phyloP scores from a whole-genome alignment of 495 filamentous ascomycete species.

The Lasiosphaeriaceae sp. region DNA sequence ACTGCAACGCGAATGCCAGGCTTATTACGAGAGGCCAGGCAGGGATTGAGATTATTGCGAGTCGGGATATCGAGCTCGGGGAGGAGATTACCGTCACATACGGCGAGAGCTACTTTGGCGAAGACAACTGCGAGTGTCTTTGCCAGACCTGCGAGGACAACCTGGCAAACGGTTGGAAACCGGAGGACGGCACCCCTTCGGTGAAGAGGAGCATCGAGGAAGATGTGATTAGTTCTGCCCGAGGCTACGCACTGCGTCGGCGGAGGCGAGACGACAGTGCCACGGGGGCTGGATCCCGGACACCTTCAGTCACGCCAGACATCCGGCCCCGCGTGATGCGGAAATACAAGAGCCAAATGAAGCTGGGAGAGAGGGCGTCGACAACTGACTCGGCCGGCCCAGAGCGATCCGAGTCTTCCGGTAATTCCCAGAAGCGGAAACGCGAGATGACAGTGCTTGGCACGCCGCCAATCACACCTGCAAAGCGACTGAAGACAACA shows the following conservation, averaged over 20 bases:
- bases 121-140: slow-evolving; percentile 91
- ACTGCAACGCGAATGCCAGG: slow-evolving; percentile 88
- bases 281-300: slow-evolving; percentile 35
- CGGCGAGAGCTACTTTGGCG: slow-evolving; percentile 93
- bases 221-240: slow-evolving; percentile 5
- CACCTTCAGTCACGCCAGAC: slow-evolving; percentile 45
- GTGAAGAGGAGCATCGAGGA: slow-evolving; percentile 48
- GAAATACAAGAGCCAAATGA: slow-evolving; percentile 27
- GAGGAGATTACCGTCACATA: slow-evolving; percentile 97
- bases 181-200: slow-evolving; percentile 26
- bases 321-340: slow-evolving; percentile 43
- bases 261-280: slow-evolving; percentile 41
- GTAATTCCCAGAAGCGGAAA: slow-evolving; percentile 29
- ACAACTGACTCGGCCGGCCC: slow-evolving; percentile 9
- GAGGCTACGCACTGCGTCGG: slow-evolving; percentile 43
- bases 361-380: slow-evolving; percentile 26
- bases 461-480: slow-evolving; percentile 43
- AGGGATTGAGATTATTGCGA: slow-evolving; percentile 82
- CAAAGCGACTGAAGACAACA: slow-evolving; percentile 38
- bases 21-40: slow-evolving; percentile 76
- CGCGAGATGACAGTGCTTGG: slow-evolving; percentile 28
- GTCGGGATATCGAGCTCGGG: slow-evolving; percentile 73
- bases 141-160: slow-evolving; percentile 82
- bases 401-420: slow-evolving; percentile 14
- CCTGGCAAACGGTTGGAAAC: slow-evolving; percentile 76